These are phyloP conservation scores for Biscogniauxia mediterranea DNA, from an alignment of 2,329 filamentous ascomycete genomes.

Conservation along the genomic window DNA sequence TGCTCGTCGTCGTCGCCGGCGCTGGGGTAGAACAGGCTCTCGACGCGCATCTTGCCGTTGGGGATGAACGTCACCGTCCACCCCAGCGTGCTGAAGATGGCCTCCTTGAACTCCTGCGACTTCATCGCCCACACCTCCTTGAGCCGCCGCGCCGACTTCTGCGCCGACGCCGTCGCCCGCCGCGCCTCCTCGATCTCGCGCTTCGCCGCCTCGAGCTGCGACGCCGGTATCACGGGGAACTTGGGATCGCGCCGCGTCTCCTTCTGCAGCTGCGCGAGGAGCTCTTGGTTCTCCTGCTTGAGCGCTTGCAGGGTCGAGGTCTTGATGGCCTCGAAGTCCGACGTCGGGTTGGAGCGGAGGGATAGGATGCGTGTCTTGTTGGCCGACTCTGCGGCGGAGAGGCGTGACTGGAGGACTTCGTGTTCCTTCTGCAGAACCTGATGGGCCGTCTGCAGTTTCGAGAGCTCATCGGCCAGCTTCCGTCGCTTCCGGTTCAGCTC, in stretches of 20 bases:
- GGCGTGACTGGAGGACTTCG: constrained; percentile 70
- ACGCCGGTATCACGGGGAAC: constrained; percentile 69
- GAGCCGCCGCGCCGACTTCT: constrained; percentile 81
- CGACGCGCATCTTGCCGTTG: constrained; percentile 94
- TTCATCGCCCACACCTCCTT: constrained; percentile 93
- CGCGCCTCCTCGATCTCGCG: constrained; percentile 72
- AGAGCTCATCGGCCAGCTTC: constrained; percentile 43
- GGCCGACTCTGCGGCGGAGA: constrained; percentile 62
- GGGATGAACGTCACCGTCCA: constrained; percentile 96
- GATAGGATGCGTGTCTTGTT: constrained; percentile 81
- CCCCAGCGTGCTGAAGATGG: constrained; percentile 85
- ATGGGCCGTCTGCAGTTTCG: constrained; percentile 70
- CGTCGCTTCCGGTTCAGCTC: constrained; percentile 86
- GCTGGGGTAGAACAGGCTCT: constrained; percentile 77
- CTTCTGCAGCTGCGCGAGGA: constrained; percentile 69
- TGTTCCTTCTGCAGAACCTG: constrained; percentile 66
- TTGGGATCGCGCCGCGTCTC: constrained; percentile 39
- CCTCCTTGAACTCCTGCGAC: constrained; percentile 91
- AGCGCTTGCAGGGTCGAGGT: constrained; percentile 74
- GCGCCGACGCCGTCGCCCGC: constrained; percentile 66
- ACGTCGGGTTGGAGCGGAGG: constrained; percentile 87
- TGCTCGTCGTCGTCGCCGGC: constrained; percentile 63
- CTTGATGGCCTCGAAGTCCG: constrained; percentile 82
- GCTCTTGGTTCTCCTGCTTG: constrained; percentile 77
- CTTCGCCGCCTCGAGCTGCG: constrained; percentile 71